Conservation (phyloP, 495 filamentous ascomycete genomes). For the Penicillium antarcticum region DNA sequence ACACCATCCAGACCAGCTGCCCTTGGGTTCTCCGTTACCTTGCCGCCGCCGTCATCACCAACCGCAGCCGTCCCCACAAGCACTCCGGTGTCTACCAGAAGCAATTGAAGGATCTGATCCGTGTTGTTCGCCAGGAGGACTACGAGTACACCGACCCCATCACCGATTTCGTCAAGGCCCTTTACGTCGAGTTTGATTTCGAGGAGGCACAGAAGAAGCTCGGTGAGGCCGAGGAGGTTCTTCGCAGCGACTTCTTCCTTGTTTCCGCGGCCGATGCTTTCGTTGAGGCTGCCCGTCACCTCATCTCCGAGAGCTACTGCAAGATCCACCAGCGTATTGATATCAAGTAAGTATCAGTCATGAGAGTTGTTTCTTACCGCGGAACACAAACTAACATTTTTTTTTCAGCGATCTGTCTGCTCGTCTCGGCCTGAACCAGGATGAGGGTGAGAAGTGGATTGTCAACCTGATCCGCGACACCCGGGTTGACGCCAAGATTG, state of each 20-base stretch:
- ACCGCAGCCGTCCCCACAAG: slow-evolving; percentile 79
- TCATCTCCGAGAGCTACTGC: slow-evolving; percentile 98
- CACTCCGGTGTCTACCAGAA: slow-evolving; percentile 84
- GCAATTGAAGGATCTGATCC: slow-evolving; percentile 93
- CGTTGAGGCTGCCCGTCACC: slow-evolving; percentile 88
- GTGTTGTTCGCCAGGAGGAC: slow-evolving; percentile 90
- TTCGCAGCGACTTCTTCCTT: slow-evolving; percentile 94
- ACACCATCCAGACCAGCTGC: slow-evolving; percentile 97
- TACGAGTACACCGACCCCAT: slow-evolving; percentile 97
- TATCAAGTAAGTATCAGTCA: slow-evolving; percentile 63
- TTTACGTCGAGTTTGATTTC: slow-evolving; percentile 98
- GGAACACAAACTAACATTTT: background rate
- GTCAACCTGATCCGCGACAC: slow-evolving; percentile 98
- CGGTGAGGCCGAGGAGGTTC: slow-evolving; percentile 83
- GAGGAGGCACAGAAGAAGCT: slow-evolving; percentile 96
- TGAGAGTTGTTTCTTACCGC: background rate
- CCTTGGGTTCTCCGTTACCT: slow-evolving; percentile 97
- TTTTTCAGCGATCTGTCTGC: slow-evolving; percentile 72
- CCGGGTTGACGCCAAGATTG: slow-evolving; percentile 95
- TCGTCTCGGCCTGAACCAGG: slow-evolving; percentile 80
- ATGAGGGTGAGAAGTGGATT: slow-evolving; percentile 99
- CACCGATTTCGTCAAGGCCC: slow-evolving; percentile 91
- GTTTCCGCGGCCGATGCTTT: slow-evolving; percentile 80
- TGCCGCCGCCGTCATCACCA: slow-evolving; percentile 92
- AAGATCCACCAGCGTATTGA: slow-evolving; percentile 99